These are phyloP conservation scores for Aspergillus unguis DNA, from an alignment of 2,329 filamentous ascomycete species.

Conservation along the genomic window DNA sequence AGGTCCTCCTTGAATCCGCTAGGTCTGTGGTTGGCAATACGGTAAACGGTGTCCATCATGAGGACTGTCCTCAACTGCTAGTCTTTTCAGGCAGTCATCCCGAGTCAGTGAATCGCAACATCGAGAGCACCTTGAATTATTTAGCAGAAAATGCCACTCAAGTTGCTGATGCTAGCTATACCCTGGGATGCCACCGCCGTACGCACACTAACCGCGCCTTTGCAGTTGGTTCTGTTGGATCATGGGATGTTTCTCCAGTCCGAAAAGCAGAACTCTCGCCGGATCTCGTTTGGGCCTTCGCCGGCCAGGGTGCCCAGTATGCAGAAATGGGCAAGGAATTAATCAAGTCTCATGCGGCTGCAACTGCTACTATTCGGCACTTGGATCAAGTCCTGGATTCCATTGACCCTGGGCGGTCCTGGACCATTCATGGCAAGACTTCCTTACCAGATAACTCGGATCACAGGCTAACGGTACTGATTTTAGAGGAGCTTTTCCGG, in stretches of 20 bases:
- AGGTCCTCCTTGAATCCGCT: not conserved
- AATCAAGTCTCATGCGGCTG: not conserved
- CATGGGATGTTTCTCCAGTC: not conserved
- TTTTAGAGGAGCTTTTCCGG: not conserved
- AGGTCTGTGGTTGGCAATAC: not conserved
- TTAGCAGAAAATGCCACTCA: not conserved
- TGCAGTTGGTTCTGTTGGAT: not conserved
- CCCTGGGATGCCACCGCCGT: not conserved
- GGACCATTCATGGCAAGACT: not conserved
- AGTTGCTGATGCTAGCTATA: not conserved
- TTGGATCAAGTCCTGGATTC: not conserved
- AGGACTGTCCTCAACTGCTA: not conserved
- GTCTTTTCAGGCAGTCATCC: slow-evolving; percentile 3
- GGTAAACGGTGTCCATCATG: not conserved
- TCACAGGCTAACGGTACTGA: not conserved
- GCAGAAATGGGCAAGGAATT: slow-evolving; percentile 23
- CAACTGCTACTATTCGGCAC: not conserved
- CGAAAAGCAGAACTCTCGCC: slow-evolving; percentile 21
- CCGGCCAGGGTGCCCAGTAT: slow-evolving; percentile 34
- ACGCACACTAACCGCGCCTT: not conserved
- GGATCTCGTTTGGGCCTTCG: slow-evolving; percentile 13
- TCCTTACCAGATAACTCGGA: not conserved
- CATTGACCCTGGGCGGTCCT: not conserved
- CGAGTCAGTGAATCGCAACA: not conserved
- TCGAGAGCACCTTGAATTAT: not conserved